Evolutionary conservation across 257 asterid species (phyloP).

Genomic region (Eustoma russellianum): DNA sequence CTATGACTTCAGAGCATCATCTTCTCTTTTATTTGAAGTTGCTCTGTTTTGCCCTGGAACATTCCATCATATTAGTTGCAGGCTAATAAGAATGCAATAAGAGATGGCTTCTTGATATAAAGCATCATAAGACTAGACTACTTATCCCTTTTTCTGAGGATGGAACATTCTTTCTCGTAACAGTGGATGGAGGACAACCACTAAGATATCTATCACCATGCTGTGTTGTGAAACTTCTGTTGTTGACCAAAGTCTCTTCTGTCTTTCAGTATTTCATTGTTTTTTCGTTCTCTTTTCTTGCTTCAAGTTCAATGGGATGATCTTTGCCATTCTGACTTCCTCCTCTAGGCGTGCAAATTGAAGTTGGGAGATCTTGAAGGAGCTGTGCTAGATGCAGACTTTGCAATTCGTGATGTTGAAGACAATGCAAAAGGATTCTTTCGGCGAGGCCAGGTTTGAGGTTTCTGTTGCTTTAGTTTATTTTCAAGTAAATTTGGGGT

Average conservation of each 20-base stretch:
- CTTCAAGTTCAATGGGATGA: neutral
- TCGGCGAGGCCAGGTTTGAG: conserved; percentile 38
- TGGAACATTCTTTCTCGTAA: neutral
- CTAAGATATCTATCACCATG: no score
- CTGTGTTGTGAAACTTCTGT: no score
- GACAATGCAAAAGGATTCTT: conserved; percentile 31
- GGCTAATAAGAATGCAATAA: neutral
- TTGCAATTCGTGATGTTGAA: conserved; percentile 26
- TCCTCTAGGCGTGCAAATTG: conserved; percentile 28
- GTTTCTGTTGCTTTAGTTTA: neutral
- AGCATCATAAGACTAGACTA: neutral
- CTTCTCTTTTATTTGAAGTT: neutral
- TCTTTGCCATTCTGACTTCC: neutral
- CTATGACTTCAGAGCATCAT: neutral
- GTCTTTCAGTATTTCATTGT: neutral
- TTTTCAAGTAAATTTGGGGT: no score
- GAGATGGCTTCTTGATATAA: neutral
- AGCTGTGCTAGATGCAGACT: conserved; percentile 31
- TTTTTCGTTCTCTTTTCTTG: neutral
- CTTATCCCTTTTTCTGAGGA: neutral
- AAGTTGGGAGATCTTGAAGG: conserved; percentile 34
- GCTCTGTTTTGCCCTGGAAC: neutral
- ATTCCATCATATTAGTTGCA: neutral
- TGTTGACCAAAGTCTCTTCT: neutral
- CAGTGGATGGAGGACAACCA: no score